Conservation (phyloP, 2,329 filamentous ascomycete genomes). For the Curvularia hawaiiensis region DNA sequence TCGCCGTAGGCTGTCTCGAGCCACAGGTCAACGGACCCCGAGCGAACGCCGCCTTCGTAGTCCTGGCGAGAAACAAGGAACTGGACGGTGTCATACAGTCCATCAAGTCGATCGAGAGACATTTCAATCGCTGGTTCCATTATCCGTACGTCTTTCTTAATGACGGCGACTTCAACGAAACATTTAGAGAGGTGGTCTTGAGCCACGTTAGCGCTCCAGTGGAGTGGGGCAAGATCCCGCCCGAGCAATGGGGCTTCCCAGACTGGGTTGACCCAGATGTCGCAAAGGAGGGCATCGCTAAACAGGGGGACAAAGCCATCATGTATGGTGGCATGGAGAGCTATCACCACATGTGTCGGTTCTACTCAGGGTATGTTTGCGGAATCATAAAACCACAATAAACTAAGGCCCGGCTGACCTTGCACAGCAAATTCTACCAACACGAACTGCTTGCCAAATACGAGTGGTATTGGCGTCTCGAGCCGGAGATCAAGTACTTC, state of each 20-base stretch:
- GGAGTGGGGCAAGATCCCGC: conserved; percentile 92
- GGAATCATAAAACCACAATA: neutral
- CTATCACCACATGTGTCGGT: conserved; percentile 99
- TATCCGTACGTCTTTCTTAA: conserved; percentile 99
- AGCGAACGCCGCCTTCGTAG: conserved; percentile 94
- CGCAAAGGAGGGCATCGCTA: conserved; percentile 92
- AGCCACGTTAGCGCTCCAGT: conserved; percentile 89
- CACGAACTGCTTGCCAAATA: conserved; percentile 94
- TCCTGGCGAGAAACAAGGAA: conserved; percentile 95
- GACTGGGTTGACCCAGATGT: conserved; percentile 96
- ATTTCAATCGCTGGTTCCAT: conserved; percentile 99
- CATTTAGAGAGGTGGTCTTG: conserved; percentile 83
- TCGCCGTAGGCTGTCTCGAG: conserved; percentile 86
- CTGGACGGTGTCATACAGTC: conserved; percentile 95
- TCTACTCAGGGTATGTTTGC: conserved; percentile 85
- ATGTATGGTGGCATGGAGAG: conserved; percentile 99
- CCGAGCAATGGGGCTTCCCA: conserved; percentile 93
- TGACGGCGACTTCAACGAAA: conserved; percentile 94
- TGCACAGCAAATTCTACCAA: conserved; percentile 86
- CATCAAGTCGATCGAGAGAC: conserved; percentile 95
- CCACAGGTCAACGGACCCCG: conserved; percentile 76
- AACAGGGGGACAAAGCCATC: conserved; percentile 95
- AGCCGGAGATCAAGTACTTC: conserved; percentile 99
- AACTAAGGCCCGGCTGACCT: conserved; percentile 19
- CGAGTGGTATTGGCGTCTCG: conserved; percentile 99